phyloP scores from a whole-genome alignment of 257 asterid species.

The Salvia rosmarinus region DNA sequence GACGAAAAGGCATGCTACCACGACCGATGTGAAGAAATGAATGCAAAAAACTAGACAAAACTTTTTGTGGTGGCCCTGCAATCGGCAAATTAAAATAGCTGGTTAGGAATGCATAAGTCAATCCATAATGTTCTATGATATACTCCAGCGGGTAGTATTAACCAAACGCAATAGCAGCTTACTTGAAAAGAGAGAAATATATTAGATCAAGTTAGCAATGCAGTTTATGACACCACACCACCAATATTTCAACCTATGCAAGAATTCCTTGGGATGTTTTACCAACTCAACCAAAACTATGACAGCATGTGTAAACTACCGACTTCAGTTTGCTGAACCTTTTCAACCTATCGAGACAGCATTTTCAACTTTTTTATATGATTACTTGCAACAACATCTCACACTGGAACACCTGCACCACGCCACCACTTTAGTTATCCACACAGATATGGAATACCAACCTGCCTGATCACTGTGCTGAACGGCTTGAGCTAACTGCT shows the following conservation, averaged over 20 bases:
- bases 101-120: conserved; percentile 31
- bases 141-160: conserved; percentile 1
- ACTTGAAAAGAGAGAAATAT: conserved; percentile 21
- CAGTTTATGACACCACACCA: not conserved
- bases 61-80: conserved; percentile 98
- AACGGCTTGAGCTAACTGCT: not conserved
- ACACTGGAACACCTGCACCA: conserved; percentile 18
- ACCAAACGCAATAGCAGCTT: conserved; percentile 12
- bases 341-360: not conserved
- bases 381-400: conserved; percentile 1
- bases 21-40: conserved; percentile 88
- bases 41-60: conserved; percentile 86
- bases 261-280: not conserved
- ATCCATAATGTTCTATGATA: not conserved
- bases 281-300: conserved; percentile 21
- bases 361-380: not conserved
- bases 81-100: conserved; percentile 28
- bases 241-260: not conserved
- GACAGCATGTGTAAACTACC: conserved; percentile 14
- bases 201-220: not conserved
- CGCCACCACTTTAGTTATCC: not conserved
- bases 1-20: conserved; percentile 74
- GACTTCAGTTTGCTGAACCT: not conserved
- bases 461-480: not conserved
- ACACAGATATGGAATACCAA: not conserved